Percentiles rank a stretch among this genome's conserved stretches.
phyloP scores from a whole-genome alignment of 208 protist genomes.

The Trypanosoma brucei region DNA sequence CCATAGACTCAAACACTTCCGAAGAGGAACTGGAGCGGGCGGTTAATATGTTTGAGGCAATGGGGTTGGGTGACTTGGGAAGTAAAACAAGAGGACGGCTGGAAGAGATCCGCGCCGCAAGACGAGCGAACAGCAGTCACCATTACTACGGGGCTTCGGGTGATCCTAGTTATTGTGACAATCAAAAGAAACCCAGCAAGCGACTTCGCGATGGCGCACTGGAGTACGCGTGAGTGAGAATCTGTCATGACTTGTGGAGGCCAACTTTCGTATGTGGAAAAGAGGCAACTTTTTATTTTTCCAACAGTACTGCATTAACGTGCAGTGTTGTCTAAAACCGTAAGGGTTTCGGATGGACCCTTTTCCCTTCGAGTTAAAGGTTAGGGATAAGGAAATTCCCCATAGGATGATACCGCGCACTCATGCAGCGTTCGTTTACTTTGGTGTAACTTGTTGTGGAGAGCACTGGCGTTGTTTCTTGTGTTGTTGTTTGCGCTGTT shows the following conservation, averaged over 20 bases:
- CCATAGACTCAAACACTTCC: constrained; percentile 21
- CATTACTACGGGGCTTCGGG: not conserved
- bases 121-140: not conserved
- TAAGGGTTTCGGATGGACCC: too few species aligned
- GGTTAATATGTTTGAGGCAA: constrained; percentile 69
- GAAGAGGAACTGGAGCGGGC: constrained; percentile 40
- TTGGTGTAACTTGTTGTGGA: too few species aligned
- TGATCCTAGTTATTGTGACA: not conserved
- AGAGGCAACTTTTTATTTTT: too few species aligned
- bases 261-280: too few species aligned
- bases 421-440: too few species aligned
- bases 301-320: too few species aligned
- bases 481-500: too few species aligned
- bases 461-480: too few species aligned
- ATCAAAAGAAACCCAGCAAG: constrained; percentile 3
- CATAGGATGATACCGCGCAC: too few species aligned
- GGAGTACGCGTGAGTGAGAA: constrained; percentile 19
- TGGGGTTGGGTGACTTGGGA: constrained; percentile 56
- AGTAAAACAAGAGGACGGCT: constrained; percentile 36
- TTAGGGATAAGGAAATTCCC: too few species aligned
- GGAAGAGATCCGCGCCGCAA: constrained; percentile 32
- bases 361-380: too few species aligned
- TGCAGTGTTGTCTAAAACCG: too few species aligned
- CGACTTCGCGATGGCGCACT: constrained; percentile 15
- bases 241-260: not conserved